Base-by-base conservation (phyloP, 73 alveolate species). In the Paramecium octaurelia region DNA sequence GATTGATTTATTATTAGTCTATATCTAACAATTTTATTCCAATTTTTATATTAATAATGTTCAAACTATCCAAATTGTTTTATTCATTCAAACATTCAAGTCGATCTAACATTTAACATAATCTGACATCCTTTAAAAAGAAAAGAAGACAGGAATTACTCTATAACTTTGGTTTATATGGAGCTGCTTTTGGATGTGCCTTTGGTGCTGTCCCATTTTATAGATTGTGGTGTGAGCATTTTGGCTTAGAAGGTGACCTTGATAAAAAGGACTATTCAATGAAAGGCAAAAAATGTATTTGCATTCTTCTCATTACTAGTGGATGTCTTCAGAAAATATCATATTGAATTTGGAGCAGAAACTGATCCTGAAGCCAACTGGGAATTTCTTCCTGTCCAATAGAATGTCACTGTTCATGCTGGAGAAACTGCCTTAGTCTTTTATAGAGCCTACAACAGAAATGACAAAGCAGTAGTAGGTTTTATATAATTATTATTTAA, bases 351-450 rank as follows among this genome's bases (percentile, higher is more conserved):
- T 76, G 86, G 86, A 93, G 95, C 97, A 12, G 96, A 93, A 40
- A 77, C 95, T 23, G 95, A 96, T 84, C 97, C 96, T 44, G 97
- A 93, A 69, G 92, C 94, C 14, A 95, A 95, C 21, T 96, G 98
- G 98, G 96, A 94, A 21, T 96, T 96, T 77, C 95, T 93, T 7
- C 96, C 98, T 12, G 85, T 76, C 10, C 54, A 94, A 38, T 35
- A 92, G 24, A 38, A 94, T 27, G 93, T 96, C 11, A 92, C 85
- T 11, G 97, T 96, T 21, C 94, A 93, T 87, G 97, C 98, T 54
- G 98, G 98, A 40, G 98, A 96, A 71, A 95, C 98, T 14, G 94
- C 96, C 1, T 95, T 96, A 16, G 97, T 96, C 16, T 96, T 96
- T 86, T 96, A 96, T 48, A 94, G 94, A 70, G 97, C 94, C 12